Evolutionary conservation across 495 filamentous ascomycete species (phyloP), one percentile per base, ranked within the genome.

Genomic region (Podospora didyma): DNA sequence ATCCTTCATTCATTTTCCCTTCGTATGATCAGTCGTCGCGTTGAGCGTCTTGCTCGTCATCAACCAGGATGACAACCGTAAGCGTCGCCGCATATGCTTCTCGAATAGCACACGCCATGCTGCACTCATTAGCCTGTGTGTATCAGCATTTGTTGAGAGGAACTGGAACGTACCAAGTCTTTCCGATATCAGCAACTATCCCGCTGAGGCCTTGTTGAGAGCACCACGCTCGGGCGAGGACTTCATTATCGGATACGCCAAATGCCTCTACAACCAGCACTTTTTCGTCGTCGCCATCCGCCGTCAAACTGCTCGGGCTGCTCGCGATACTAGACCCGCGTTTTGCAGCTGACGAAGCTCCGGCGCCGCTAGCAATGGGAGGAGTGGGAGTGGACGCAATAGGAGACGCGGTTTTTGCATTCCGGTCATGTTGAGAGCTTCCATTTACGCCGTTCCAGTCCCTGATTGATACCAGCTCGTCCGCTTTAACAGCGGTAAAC

Each of bases 151-250:
- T 41, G n/a, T n/a, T 10, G 2, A 17, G 28, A n/a, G 1, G 19
- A 7, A 20, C 11, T 16, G 19, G 37, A 54, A 74, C 75, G 66
- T 49, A 81, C 79, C 86, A 90, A n/a, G 86, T 89, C 71, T 71
- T 76, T 47, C 79, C 73, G 48, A 86, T 62, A 69, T 89, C 83
- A 21, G 85, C 85, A 31, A 88, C 80, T 19, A 90, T 68, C 0
- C 86, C 86, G 45, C 76, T 81, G 52, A 88, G 67, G 20, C 87
- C 87, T 80, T 84, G 86, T 57, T 86, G 84, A 58, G 82, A 74
- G 61, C 85, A 89, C 86, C 86, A 89, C 44, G 87, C 87, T 49
- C 87, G 71, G 1, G 85, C 85, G 62, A 90, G 77, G 14, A 90
- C 86, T 68, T 88, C 87, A 56, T 89, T 89, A 66, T 90, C 87